phyloP scores from a whole-genome alignment of 164 flowering plant species.

The Berberis thunbergii region DNA sequence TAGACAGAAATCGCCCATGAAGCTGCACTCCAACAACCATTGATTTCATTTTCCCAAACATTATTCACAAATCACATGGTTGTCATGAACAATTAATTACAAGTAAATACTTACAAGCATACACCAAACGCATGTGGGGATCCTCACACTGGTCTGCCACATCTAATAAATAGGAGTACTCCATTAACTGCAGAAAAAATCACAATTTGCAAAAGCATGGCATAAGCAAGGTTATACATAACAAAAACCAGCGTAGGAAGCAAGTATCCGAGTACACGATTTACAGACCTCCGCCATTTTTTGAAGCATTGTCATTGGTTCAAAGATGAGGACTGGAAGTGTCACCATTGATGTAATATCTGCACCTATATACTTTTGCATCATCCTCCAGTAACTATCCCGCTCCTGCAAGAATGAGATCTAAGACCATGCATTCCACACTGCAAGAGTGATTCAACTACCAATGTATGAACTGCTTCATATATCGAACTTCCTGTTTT shows the following conservation, averaged over 20 bases:
- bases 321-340: slow-evolving; percentile 81
- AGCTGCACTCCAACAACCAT: slow-evolving; percentile 35
- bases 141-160: slow-evolving; percentile 85
- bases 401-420: slow-evolving; percentile 38
- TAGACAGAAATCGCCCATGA: slow-evolving; percentile 82
- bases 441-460: too few relatives aligned
- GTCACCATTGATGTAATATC: slow-evolving; percentile 90
- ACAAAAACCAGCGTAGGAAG: too few relatives aligned
- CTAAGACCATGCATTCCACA: too few relatives aligned
- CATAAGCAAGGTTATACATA: too few relatives aligned
- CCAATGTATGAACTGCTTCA: too few relatives aligned
- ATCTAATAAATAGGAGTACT: slow-evolving; percentile 75
- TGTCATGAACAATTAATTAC: background rate
- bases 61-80: background rate
- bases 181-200: slow-evolving; percentile 54
- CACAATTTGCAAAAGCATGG: too few relatives aligned
- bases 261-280: background rate
- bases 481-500: too few relatives aligned
- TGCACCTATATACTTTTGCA: slow-evolving; percentile 79
- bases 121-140: slow-evolving; percentile 82
- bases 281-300: slow-evolving; percentile 77
- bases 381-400: slow-evolving; percentile 81
- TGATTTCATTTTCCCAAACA: background rate
- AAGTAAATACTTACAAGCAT: slow-evolving; percentile 45
- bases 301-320: slow-evolving; percentile 90